Evolutionary conservation across 2,329 filamentous ascomycete genomes (phyloP).

Genomic region (Neofusicoccum ribis): DNA sequence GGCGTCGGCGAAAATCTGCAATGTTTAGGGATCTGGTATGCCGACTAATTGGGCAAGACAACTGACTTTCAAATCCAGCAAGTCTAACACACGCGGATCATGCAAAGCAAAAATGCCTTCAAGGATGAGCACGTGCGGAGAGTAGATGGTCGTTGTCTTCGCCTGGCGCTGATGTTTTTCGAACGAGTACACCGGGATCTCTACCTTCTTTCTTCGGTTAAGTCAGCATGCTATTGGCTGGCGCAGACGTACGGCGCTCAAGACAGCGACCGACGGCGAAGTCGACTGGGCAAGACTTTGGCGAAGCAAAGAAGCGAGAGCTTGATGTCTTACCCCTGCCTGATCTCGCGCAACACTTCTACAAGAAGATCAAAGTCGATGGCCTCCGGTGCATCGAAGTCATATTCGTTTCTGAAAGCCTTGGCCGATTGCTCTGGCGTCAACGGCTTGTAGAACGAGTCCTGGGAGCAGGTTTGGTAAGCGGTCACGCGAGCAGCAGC

Average conservation of each 20-base stretch:
- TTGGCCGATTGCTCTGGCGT: slow-evolving; percentile 73
- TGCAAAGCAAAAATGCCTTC: slow-evolving; percentile 96
- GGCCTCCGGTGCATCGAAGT: slow-evolving; percentile 92
- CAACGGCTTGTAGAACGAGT: slow-evolving; percentile 95
- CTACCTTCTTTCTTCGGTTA: slow-evolving; percentile 69
- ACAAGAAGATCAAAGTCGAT: slow-evolving; percentile 93
- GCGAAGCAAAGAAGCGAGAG: background rate
- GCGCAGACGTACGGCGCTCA: background rate
- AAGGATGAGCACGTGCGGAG: slow-evolving; percentile 89
- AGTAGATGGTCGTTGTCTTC: slow-evolving; percentile 86
- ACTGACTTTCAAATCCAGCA: slow-evolving; percentile 83
- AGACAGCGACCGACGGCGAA: background rate
- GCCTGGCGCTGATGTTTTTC: slow-evolving; percentile 80
- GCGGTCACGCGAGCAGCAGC: slow-evolving; percentile 23
- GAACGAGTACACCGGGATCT: slow-evolving; percentile 95
- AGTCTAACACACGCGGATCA: slow-evolving; percentile 77
- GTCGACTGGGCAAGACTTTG: background rate
- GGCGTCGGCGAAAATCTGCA: slow-evolving; percentile 88
- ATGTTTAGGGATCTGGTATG: background rate
- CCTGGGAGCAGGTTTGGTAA: slow-evolving; percentile 53
- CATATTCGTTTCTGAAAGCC: slow-evolving; percentile 88
- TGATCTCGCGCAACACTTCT: slow-evolving; percentile 76
- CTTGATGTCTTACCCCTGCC: slow-evolving; percentile 71
- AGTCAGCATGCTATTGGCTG: slow-evolving; percentile 23
- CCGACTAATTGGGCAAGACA: too few species aligned